Evolutionary conservation across 148 eudicot species (phyloP).

Genomic region (Drosera capensis): DNA sequence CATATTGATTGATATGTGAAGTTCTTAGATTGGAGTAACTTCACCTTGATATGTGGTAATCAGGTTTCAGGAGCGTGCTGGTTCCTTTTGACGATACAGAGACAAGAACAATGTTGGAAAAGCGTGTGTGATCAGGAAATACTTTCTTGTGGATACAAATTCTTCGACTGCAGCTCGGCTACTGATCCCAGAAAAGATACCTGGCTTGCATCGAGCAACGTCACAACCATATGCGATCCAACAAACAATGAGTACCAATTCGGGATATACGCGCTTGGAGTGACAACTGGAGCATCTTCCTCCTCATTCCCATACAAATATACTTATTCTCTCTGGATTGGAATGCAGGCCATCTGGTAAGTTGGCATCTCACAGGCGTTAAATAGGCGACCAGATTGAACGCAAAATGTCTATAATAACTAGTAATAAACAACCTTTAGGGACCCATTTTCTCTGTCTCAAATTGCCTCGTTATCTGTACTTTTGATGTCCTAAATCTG

Average conservation of each 20-base stretch:
- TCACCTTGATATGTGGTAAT: neutral
- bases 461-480: too few species aligned
- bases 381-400: neutral
- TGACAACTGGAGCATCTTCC: conserved; percentile 20
- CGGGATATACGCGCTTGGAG: conserved; percentile 20
- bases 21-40: neutral
- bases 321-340: conserved; percentile 56
- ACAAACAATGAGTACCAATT: conserved; percentile 8
- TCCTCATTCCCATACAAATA: conserved; percentile 26
- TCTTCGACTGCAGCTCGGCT: conserved; percentile 6
- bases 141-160: conserved; percentile 3
- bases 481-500: too few species aligned
- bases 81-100: conserved; percentile 16
- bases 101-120: conserved; percentile 18
- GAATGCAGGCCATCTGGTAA: conserved; percentile 47
- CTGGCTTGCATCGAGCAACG: conserved; percentile 8
- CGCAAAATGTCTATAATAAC: too few species aligned
- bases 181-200: conserved; percentile 3
- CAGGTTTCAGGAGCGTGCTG: conserved; percentile 10
- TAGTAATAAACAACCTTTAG: too few species aligned
- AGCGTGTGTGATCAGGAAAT: conserved; percentile 8
- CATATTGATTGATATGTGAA: neutral
- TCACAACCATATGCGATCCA: conserved; percentile 14
- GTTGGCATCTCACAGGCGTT: neutral
- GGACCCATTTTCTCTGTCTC: too few species aligned